Base-by-base conservation (phyloP, 2,329 filamentous ascomycete genomes). In the Nothophaeocryptopus gaeumannii region DNA sequence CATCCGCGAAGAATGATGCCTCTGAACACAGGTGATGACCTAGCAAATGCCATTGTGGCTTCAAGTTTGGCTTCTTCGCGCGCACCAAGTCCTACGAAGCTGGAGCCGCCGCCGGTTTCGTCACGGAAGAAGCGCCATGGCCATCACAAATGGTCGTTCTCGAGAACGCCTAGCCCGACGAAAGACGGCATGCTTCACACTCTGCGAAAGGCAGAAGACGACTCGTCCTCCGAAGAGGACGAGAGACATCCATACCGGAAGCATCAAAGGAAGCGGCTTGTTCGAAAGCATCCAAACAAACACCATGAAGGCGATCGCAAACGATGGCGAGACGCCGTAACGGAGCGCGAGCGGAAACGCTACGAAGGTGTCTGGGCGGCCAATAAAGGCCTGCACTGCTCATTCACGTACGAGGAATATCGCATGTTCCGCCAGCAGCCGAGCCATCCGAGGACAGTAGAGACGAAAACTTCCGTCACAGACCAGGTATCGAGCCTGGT, bases 311-410 rank as follows among this genome's bases (percentile, higher is more conserved):
- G 65, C 41, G 79, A 85, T 3, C 79, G 88, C 13, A 84, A 82
- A 62, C 80, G 86, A 5, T 93, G 88, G 88, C 80, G 86, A 36
- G 87, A 91, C 58, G 77, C 82, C 53, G 80, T 93, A 36, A 88
- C 85, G 0, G 78, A 81, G 40, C 75, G 81, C 5, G 87, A 93
- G 63, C 76, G 86, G n/a, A 87, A 86, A 63, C 78, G 88, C 1
- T 93, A 93, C 67, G 88, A 92, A 67, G 88, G 86, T 2, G 80
- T 93, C 1, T 93, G 88, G 87, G 88, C 88, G 1, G 88, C 86
- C 36, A 93, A 93, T 61, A 81, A 83, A 41, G 88, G 88, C 0
- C 51, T 82, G 0, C 59, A 67, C 39, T 63, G 67, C 20, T 54
- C 66, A 9, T 63, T 65, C 43, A 62, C 61, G 8, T 38, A 46